Base-by-base conservation (phyloP, 129 eudicot species). In the Flaveria brownii region DNA sequence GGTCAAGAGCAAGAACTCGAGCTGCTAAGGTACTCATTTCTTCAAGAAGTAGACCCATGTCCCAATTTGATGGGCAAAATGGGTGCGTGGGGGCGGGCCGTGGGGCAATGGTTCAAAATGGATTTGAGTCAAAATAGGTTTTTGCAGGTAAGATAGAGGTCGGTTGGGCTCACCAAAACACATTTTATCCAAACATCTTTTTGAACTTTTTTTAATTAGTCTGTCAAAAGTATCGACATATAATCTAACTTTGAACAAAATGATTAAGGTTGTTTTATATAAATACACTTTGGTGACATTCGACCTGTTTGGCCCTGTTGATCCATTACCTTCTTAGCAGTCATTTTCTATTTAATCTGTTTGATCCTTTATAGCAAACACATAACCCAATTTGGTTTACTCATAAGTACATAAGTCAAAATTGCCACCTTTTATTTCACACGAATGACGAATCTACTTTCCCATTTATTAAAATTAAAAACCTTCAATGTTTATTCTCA, bases 1-100 rank as follows among this genome's bases (percentile, higher is more conserved):
- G 97, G 97, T 86, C 93, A 33, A 83, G 96, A 79, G 97, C 97
- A 46, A 84, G 89, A 77, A 86, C 93, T 16, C 84, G 87, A 76
- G 97, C 93, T 28, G 97, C 97, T 73, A 92, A 89, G 92, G 97
- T 92, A 74, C 62, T 50, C 7, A 4, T 63, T 71, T 36, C 30
- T 28, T 61, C 42, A 13, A 42, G 12, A 39, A 79, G 41, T 68
- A 17, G 69, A 64, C 57, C 16, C 50, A 4, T 52, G 5, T 16
- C 51, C 28, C 8, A 36, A 36, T 41, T 7, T n/a, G 16, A 41
- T 7, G 7, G 28, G 25, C 47, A 26, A 9, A 30, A 26, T 62
- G 68, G 11, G 12, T 17, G 20, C 20, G 43, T 28, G 20, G 18
- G 68, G 18, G n/a, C n/a, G n/a, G n/a, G n/a, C n/a, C n/a, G n/a